phyloP scores from a whole-genome alignment of 345 rosid genomes.

The Salix brachista region DNA sequence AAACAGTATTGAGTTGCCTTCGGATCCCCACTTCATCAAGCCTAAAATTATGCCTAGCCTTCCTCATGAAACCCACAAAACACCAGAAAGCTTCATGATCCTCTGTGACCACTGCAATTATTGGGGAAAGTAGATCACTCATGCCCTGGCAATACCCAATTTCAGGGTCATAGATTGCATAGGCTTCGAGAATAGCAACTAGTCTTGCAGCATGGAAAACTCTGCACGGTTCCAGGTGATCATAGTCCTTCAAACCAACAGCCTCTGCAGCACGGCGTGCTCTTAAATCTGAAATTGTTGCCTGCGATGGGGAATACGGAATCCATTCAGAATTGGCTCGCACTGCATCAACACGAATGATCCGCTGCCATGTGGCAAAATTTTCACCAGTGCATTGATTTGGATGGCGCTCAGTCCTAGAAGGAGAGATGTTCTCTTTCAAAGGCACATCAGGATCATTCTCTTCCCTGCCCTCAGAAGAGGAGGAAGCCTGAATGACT shows the following conservation, averaged over 20 bases:
- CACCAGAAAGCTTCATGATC: slow-evolving; percentile 98
- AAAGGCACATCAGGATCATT: slow-evolving; percentile 28
- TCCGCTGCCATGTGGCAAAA: slow-evolving; percentile 84
- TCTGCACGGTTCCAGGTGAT: slow-evolving; percentile 66
- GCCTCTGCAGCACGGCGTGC: slow-evolving; percentile 69
- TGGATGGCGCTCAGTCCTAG: slow-evolving; percentile 30
- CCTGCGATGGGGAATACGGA: slow-evolving; percentile 51
- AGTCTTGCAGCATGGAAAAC: slow-evolving; percentile 91
- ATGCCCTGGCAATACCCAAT: slow-evolving; percentile 99
- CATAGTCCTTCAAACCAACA: slow-evolving; percentile 73
- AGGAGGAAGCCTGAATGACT: slow-evolving; percentile 42
- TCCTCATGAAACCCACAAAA: slow-evolving; percentile 89
- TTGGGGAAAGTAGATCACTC: slow-evolving; percentile 95
- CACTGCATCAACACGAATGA: slow-evolving; percentile 93
- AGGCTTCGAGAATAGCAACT: slow-evolving; percentile 93
- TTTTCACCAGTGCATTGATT: slow-evolving; percentile 44
- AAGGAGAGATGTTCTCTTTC: slow-evolving; percentile 31
- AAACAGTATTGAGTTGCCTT: slow-evolving; percentile 74
- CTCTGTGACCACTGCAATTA: slow-evolving; percentile 63
- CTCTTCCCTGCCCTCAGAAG: slow-evolving; percentile 42
- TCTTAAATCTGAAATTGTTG: slow-evolving; percentile 50
- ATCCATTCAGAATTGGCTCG: slow-evolving; percentile 93
- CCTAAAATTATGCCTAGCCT: slow-evolving; percentile 92
- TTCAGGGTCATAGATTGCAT: slow-evolving; percentile 80
- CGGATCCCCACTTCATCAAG: slow-evolving; percentile 89